Percentiles rank a stretch among this genome's conserved stretches.
These are phyloP conservation scores for Sporothrix dimorphospora DNA, from an alignment of 2,329 filamentous ascomycete species.

Conservation along the genomic window DNA sequence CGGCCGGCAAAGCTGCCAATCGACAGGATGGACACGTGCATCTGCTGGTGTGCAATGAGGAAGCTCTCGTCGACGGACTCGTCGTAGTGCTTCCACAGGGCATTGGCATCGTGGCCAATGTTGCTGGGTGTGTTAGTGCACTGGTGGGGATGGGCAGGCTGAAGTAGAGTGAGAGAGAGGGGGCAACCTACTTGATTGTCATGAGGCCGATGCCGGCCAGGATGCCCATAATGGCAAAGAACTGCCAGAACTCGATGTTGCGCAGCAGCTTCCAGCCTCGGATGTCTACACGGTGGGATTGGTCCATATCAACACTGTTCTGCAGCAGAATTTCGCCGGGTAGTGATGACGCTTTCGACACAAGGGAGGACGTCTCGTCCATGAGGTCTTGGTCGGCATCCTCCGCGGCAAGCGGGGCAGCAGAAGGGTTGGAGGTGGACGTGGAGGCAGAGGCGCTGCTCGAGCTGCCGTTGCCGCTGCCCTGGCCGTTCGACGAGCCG, in stretches of 20 bases:
- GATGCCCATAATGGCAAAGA: constrained; percentile 86
- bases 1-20: constrained; percentile 83
- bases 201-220: constrained; percentile 92
- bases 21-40: constrained; percentile 94
- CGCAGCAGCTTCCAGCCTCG: constrained; percentile 76
- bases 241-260: constrained; percentile 83
- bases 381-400: constrained; percentile 45
- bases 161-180: background rate
- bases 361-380: constrained; percentile 80
- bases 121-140: constrained; percentile 61
- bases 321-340: constrained; percentile 56
- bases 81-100: constrained; percentile 87
- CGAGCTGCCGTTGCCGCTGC: background rate
- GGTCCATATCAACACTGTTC: constrained; percentile 69
- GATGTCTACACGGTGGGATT: constrained; percentile 85
- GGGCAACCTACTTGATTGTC: constrained; percentile 86
- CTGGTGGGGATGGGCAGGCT: background rate
- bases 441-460: constrained; percentile 18
- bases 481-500: background rate
- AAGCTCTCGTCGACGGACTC: constrained; percentile 71
- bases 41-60: constrained; percentile 78
- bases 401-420: constrained; percentile 28
- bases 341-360: constrained; percentile 62
- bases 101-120: constrained; percentile 86
- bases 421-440: constrained; percentile 19